These are phyloP conservation scores for Paramecium pentaurelia DNA, from an alignment of 73 alveolate species.

Conservation along the genomic window DNA sequence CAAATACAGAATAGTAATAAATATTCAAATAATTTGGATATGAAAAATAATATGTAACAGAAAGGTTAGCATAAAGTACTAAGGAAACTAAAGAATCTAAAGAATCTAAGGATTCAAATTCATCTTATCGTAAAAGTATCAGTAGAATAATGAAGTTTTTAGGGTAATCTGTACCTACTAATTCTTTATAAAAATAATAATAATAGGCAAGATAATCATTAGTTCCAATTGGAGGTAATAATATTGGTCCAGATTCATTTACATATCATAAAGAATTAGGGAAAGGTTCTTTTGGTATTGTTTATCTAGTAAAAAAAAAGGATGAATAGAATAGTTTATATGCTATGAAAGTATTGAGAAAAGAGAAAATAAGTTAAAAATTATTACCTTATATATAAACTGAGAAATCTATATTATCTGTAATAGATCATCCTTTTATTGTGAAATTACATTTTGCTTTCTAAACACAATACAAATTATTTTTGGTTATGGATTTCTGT, in stretches of 20 bases:
- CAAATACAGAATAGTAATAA: not conserved
- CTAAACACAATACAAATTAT: conserved; percentile 82
- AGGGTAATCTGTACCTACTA: not conserved
- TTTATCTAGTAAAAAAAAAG: conserved; percentile 33
- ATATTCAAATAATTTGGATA: not conserved
- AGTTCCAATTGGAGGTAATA: not conserved
- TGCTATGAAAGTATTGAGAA: conserved; percentile 65
- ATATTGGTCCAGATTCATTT: not conserved
- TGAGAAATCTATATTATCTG: conserved; percentile 9
- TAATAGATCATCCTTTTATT: conserved; percentile 82
- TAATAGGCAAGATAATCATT: not conserved
- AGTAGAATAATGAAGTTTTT: conserved; percentile 7
- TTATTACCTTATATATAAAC: conserved; percentile 38
- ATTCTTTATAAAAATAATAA: not conserved
- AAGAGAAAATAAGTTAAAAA: conserved; percentile 68
- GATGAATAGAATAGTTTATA: conserved; percentile 44
- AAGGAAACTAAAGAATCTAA: not conserved
- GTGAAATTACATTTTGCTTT: conserved; percentile 87
- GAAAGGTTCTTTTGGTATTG: conserved; percentile 58
- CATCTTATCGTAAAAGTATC: not conserved
- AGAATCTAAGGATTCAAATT: not conserved
- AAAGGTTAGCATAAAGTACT: not conserved
- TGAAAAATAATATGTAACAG: not conserved
- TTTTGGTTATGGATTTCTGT: conserved; percentile 90
- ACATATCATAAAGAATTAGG: conserved; percentile 52